A percentile compares a stretch with the other conserved stretches of the same genome.
phyloP scores from a whole-genome alignment of 148 eudicot genomes.

The Persicaria maculosa region DNA sequence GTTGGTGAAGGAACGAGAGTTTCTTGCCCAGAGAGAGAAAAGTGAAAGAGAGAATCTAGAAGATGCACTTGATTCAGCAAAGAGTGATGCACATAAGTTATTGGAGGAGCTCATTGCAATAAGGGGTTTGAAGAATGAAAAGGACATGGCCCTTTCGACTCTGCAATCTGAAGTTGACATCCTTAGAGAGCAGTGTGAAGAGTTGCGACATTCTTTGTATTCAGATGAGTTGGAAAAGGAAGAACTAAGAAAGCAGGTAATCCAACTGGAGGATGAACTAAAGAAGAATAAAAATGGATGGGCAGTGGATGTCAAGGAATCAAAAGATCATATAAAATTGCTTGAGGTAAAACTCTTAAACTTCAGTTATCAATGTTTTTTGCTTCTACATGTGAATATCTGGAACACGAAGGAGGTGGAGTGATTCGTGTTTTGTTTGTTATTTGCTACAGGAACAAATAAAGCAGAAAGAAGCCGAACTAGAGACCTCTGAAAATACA shows the following conservation, averaged over 20 bases:
- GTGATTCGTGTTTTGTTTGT: background rate
- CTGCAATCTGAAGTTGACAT: constrained; percentile 45
- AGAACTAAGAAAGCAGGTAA: constrained; percentile 47
- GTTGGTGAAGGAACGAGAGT: constrained; percentile 38
- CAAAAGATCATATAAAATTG: constrained; percentile 56
- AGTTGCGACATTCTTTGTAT: constrained; percentile 32
- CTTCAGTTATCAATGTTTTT: background rate
- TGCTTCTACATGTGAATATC: background rate
- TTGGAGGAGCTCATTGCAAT: constrained; percentile 36
- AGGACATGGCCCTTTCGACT: constrained; percentile 30
- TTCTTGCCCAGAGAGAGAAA: constrained; percentile 28
- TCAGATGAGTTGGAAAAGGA: constrained; percentile 64
- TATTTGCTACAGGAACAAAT: constrained; percentile 47
- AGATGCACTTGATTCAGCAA: constrained; percentile 19
- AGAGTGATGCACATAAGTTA: constrained; percentile 38
- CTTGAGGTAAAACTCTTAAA: constrained; percentile 55
- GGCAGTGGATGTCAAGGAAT: constrained; percentile 2
- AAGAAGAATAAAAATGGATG: constrained; percentile 20
- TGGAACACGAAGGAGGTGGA: background rate
- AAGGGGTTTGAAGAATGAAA: constrained; percentile 38
- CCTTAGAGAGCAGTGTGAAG: constrained; percentile 38
- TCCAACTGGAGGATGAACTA: constrained; percentile 45
- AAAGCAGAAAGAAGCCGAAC: constrained; percentile 57
- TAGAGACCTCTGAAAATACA: constrained; percentile 55
- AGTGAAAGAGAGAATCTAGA: constrained; percentile 30